A percentile compares a stretch with the other conserved stretches of the same genome.
These are phyloP conservation scores for Nigrograna mackinnonii DNA, from an alignment of 2,329 filamentous ascomycete genomes.

Conservation along the genomic window DNA sequence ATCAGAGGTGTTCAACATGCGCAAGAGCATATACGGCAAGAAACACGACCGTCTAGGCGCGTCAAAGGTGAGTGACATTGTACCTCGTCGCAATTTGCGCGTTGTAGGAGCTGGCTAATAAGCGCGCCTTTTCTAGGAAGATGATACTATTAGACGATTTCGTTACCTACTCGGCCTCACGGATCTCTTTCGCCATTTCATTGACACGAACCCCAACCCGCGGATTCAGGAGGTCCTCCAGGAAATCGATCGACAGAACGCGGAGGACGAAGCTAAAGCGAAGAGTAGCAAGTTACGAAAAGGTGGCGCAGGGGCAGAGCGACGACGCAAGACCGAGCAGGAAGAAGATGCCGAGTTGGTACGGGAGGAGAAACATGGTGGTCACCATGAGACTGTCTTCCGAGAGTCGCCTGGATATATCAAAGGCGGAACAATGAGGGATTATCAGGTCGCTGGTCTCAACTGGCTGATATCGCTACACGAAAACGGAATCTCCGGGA, in stretches of 20 bases:
- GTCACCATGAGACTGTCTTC: slow-evolving; percentile 80
- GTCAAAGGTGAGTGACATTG: slow-evolving; percentile 71
- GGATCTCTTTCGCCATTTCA: slow-evolving; percentile 97
- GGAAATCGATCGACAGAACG: slow-evolving; percentile 93
- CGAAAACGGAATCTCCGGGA: slow-evolving; percentile 98
- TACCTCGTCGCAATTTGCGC: slow-evolving; percentile 1
- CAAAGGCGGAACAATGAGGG: slow-evolving; percentile 82
- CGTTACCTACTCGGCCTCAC: slow-evolving; percentile 93
- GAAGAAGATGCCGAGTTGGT: slow-evolving; percentile 92
- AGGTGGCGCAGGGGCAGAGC: slow-evolving; percentile 78
- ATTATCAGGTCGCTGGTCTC: slow-evolving; percentile 93
- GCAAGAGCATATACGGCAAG: slow-evolving; percentile 90
- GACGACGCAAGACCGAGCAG: slow-evolving; percentile 88
- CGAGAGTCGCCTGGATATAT: slow-evolving; percentile 92
- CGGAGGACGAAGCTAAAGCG: slow-evolving; percentile 66
- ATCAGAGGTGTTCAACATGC: slow-evolving; percentile 84
- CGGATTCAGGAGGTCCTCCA: slow-evolving; percentile 91
- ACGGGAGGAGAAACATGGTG: slow-evolving; percentile 85
- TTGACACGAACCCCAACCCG: slow-evolving; percentile 95
- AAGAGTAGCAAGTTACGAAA: slow-evolving; percentile 79
- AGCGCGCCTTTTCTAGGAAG: slow-evolving; percentile 63
- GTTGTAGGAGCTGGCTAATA: slow-evolving; percentile 15
- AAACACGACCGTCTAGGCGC: slow-evolving; percentile 92
- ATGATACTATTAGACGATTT: slow-evolving; percentile 93
- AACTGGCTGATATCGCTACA: slow-evolving; percentile 98